These are phyloP conservation scores for Apium graveolens DNA, from an alignment of 129 eudicot species.

Conservation along the genomic window DNA sequence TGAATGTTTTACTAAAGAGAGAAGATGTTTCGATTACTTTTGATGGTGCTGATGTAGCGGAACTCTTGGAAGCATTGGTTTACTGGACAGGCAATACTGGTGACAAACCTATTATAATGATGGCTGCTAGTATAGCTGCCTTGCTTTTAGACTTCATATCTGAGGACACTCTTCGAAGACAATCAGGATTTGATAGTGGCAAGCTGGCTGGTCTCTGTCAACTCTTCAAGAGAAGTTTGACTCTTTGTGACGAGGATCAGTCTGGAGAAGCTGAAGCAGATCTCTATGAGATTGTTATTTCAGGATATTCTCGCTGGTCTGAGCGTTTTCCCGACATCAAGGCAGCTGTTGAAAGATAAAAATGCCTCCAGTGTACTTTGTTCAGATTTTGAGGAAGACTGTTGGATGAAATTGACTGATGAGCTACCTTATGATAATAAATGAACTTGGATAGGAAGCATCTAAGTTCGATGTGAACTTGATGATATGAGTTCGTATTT, in stretches of 20 bases:
- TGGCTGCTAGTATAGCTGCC: slow-evolving; percentile 88
- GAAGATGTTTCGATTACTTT: slow-evolving; percentile 35
- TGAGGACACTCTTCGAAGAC: slow-evolving; percentile 47
- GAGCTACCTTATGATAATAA: not conserved
- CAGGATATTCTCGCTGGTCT: slow-evolving; percentile 82
- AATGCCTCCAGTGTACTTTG: not conserved
- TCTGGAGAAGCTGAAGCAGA: slow-evolving; percentile 45
- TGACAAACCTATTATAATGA: slow-evolving; percentile 54
- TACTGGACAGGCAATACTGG: slow-evolving; percentile 26
- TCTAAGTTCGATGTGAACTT: not conserved
- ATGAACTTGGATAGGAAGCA: not conserved
- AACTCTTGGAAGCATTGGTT: slow-evolving; percentile 43
- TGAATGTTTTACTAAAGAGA: slow-evolving; percentile 75
- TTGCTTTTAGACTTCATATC: slow-evolving; percentile 64
- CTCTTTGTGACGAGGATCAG: slow-evolving; percentile 33
- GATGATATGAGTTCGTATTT: not conserved
- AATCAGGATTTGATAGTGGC: slow-evolving; percentile 38
- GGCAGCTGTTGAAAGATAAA: slow-evolving; percentile 41
- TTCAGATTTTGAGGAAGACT: not conserved
- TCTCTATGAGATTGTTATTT: slow-evolving; percentile 55
- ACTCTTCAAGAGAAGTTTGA: slow-evolving; percentile 65
- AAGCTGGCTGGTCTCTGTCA: slow-evolving; percentile 33
- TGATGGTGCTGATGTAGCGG: slow-evolving; percentile 42
- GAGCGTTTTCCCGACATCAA: slow-evolving; percentile 54
- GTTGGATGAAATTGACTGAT: not conserved